These are phyloP conservation scores for Microsporum ferrugineum DNA, from an alignment of 2,329 filamentous ascomycete genomes.

Conservation along the genomic window DNA sequence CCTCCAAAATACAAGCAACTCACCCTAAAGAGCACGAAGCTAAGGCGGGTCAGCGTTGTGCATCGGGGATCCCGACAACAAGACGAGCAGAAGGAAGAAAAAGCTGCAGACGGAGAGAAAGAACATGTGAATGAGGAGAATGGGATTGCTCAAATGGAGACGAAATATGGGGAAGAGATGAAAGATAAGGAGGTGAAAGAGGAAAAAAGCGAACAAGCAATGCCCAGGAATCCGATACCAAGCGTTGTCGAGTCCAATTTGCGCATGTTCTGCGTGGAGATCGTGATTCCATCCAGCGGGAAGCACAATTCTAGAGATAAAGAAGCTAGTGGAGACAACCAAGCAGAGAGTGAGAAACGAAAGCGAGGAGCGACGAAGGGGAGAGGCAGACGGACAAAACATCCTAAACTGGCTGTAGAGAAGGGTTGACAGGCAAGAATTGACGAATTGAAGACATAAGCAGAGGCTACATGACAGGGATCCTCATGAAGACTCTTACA, in stretches of 20 bases:
- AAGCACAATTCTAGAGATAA: background rate
- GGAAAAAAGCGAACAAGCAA: background rate
- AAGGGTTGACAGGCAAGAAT: background rate
- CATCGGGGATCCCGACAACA: background rate
- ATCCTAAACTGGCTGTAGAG: background rate
- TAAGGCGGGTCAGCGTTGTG: background rate
- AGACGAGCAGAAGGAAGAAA: background rate
- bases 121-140: background rate
- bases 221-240: background rate
- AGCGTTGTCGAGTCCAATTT: background rate
- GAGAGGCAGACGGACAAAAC: background rate
- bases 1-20: constrained; percentile 1
- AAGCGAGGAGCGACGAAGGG: background rate
- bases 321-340: background rate
- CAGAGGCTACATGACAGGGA: background rate
- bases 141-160: background rate
- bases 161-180: background rate
- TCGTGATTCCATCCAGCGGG: background rate
- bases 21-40: background rate
- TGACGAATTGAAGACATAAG: background rate
- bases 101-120: background rate
- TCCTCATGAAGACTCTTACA: background rate
- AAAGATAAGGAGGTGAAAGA: background rate
- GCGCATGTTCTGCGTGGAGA: constrained; percentile 2
- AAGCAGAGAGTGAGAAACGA: background rate